Evolutionary conservation across 2,329 filamentous ascomycete genomes (phyloP).

Genomic region (Xylaria digitata): DNA sequence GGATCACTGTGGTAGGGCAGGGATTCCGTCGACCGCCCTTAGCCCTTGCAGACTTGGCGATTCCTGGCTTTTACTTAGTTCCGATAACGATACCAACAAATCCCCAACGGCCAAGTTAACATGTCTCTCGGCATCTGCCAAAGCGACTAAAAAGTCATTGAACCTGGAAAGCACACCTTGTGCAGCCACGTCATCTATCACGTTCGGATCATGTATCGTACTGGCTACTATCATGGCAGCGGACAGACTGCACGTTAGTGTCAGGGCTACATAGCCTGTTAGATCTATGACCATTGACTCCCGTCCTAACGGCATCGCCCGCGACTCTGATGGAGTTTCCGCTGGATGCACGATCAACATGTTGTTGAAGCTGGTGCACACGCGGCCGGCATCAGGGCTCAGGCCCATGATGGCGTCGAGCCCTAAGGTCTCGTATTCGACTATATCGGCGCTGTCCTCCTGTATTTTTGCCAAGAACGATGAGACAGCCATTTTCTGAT

Average conservation of each 20-base stretch:
- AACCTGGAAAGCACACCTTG: background rate
- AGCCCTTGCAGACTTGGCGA: background rate
- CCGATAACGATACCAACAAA: background rate
- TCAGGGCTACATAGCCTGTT: background rate
- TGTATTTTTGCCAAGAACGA: background rate
- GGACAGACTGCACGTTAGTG: background rate
- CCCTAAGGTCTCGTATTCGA: background rate
- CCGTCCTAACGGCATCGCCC: background rate
- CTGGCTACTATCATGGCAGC: background rate
- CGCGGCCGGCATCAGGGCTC: background rate
- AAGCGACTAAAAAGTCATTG: background rate
- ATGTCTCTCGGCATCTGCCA: background rate
- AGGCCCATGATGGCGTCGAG: background rate
- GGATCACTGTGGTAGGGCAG: constrained; percentile 69
- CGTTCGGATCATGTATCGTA: background rate
- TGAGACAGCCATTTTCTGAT: background rate
- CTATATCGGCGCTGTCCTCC: background rate
- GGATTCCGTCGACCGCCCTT: constrained; percentile 63
- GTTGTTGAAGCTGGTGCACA: background rate
- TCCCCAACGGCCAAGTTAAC: background rate
- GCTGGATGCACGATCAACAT: background rate
- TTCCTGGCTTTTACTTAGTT: background rate
- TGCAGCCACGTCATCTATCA: background rate
- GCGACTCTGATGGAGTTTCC: background rate
- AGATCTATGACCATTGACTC: background rate